phyloP scores from a whole-genome alignment of 2,329 filamentous ascomycete species.

The Alternaria sp. region DNA sequence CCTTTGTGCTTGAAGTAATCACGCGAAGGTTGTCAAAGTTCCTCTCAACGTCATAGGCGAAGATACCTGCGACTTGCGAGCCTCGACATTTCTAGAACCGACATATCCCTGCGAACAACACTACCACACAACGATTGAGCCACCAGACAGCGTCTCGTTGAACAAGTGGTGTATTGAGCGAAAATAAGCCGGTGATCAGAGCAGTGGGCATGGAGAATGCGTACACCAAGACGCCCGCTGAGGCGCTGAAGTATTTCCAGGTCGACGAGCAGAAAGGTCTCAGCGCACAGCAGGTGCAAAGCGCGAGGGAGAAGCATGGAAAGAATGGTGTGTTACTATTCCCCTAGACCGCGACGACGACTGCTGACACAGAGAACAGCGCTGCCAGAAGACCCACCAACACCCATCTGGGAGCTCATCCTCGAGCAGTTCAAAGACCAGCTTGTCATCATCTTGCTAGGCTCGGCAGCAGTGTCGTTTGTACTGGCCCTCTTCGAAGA shows the following conservation, averaged over 20 bases:
- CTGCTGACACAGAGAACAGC: constrained; percentile 56
- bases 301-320: constrained; percentile 60
- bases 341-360: background rate
- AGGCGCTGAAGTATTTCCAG: constrained; percentile 62
- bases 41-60: constrained; percentile 12
- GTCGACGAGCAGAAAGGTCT: constrained; percentile 62
- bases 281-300: constrained; percentile 58
- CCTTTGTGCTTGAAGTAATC: background rate
- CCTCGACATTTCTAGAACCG: constrained; percentile 4
- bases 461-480: constrained; percentile 92
- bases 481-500: constrained; percentile 92
- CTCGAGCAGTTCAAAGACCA: constrained; percentile 99
- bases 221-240: constrained; percentile 59
- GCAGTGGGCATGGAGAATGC: constrained; percentile 61
- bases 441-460: constrained; percentile 92
- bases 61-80: constrained; percentile 3
- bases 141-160: background rate
- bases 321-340: constrained; percentile 59
- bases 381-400: constrained; percentile 89
- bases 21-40: background rate
- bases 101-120: constrained; percentile 8
- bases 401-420: constrained; percentile 94
- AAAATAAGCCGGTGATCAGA: constrained; percentile 13
- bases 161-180: constrained; percentile 1
- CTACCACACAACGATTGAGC: constrained; percentile 9